These are phyloP conservation scores for Adiantum capillusveneris DNA, from an alignment of 75 land plant species.

Conservation along the genomic window DNA sequence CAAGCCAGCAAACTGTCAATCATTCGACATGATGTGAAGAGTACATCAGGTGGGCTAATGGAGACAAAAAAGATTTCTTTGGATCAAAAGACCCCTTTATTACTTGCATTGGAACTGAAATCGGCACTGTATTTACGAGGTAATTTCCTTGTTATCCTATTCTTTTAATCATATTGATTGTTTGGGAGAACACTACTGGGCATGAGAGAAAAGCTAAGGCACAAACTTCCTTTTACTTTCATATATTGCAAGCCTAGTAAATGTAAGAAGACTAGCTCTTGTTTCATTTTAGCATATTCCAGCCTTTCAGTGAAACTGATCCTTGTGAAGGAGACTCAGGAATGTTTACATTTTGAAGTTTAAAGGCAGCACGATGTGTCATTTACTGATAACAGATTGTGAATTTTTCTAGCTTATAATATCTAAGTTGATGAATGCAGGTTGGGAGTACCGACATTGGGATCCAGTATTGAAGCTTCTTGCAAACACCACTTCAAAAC, in stretches of 20 bases:
- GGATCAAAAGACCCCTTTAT: conserved; percentile 32
- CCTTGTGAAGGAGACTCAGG: no score
- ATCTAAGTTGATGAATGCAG: conserved; percentile 7
- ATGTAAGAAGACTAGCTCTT: no score
- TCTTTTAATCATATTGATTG: no score
- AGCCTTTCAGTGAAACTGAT: no score
- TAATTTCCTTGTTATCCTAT: neutral
- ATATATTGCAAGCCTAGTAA: no score
- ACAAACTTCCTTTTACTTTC: no score
- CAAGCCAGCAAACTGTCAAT: conserved; percentile 23
- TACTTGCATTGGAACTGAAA: conserved; percentile 30
- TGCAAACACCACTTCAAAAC: conserved; percentile 17
- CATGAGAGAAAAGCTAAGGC: no score
- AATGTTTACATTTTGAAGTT: no score
- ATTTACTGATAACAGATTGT: no score
- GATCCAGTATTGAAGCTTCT: conserved; percentile 24
- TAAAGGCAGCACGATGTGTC: no score
- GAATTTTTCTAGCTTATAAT: neutral
- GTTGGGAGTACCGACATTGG: conserved; percentile 47
- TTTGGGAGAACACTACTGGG: no score
- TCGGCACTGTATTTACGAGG: conserved; percentile 30
- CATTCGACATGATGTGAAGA: conserved; percentile 22
- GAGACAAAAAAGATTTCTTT: conserved; percentile 32
- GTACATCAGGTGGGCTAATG: neutral
- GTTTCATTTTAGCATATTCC: no score